Conservation (phyloP, 192 early-diverging fungal species). For the Coemansia erecta region DNA sequence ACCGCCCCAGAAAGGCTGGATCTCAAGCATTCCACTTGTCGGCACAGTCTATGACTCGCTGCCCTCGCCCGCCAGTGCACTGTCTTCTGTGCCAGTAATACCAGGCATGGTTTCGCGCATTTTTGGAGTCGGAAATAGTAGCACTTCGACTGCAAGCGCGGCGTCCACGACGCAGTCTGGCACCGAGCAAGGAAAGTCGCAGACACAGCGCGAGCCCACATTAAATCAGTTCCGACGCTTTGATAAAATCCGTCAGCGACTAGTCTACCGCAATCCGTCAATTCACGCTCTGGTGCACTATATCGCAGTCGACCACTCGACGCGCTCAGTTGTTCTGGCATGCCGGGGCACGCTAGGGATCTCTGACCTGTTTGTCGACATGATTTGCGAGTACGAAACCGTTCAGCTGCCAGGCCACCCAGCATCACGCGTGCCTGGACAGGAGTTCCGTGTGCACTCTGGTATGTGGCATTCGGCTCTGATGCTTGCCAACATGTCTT, state of each 20-base stretch:
- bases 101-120: conserved; percentile 35
- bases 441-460: conserved; percentile 66
- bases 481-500: conserved; percentile 62
- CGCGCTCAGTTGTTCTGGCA: conserved; percentile 72
- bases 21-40: conserved; percentile 34
- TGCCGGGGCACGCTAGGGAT: conserved; percentile 86
- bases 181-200: background rate
- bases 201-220: conserved; percentile 17
- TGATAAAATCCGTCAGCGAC: conserved; percentile 37
- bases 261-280: conserved; percentile 55
- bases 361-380: conserved; percentile 84
- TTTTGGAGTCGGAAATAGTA: conserved; percentile 1
- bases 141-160: too few relatives aligned
- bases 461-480: conserved; percentile 85
- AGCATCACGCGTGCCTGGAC: background rate
- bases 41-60: conserved; percentile 25
- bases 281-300: conserved; percentile 76
- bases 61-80: conserved; percentile 28
- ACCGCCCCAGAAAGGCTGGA: conserved; percentile 17
- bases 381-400: conserved; percentile 71
- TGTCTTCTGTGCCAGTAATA: conserved; percentile 23
- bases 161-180: background rate
- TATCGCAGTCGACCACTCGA: conserved; percentile 79
- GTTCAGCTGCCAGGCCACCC: conserved; percentile 24
- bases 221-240: conserved; percentile 38